Evolutionary conservation across 768 basidiomycete genomes (phyloP), one percentile per base, ranked within the genome.

Genomic region (Trametes villosa): DNA sequence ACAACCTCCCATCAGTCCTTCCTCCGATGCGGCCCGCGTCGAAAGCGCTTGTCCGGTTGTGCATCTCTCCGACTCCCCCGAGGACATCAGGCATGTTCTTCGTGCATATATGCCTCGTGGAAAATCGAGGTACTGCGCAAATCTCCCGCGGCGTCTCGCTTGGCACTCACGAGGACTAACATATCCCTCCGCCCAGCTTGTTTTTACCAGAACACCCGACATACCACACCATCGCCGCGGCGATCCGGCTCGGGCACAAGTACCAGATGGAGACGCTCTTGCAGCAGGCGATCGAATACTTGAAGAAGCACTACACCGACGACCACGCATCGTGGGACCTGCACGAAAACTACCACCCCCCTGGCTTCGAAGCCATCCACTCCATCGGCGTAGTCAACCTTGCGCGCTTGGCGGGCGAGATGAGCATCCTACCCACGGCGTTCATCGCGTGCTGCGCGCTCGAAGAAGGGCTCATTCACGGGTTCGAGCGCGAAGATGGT

Each of bases 201-300:
- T n/a, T n/a, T n/a, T n/a, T n/a, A n/a, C n/a, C n/a, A n/a, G n/a
- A n/a, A n/a, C n/a, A n/a, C n/a, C n/a, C n/a, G n/a, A 24, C 50
- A 1, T 42, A n/a, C 22, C 2, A 53, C 30, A 48, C 27, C 40
- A 31, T 60, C 20, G 49, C 53, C 3, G 59, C 59, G 8, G 9
- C 17, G 3, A 46, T 52, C 20, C 41, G 60, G 2, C 18, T 62
- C 5, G 54, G 54, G 15, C 63, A 64, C 63, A 67, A 64, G 42
- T 67, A 67, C 42, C 44, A 62, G 17, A 42, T 64, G 24, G 29
- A 41, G 5, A 31, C 30, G 4, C 44, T 67, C 15, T 27, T 38
- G 15, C 20, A 59, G 0, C 48, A 33, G 22, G 41, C 57, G 11
- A 31, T 63, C 9, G 34, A 29, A 1, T 56, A 47, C 24, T 53